Evolutionary conservation across 495 filamentous ascomycete genomes (phyloP), one percentile per base, ranked within the genome.

Genomic region (Elasticomyces elasticus): DNA sequence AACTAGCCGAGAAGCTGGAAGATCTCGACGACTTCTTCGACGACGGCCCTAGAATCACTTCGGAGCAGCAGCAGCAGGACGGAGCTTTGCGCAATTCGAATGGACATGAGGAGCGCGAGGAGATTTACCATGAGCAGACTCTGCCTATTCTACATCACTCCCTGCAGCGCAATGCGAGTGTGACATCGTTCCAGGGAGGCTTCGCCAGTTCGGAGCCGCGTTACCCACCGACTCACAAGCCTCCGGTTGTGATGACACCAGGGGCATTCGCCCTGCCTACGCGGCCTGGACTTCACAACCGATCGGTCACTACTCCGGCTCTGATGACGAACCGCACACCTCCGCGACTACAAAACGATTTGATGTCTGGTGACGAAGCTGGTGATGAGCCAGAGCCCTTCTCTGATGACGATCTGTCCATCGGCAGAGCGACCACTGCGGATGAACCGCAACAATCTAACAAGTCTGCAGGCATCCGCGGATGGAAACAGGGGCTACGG

Each of bases 91-190:
- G 56, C 12, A 30, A 52, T 37, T 27, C 51, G 7, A 52, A 43
- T 17, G 49, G 52, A 15, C 47, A 51, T 31, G 89, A 94, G 54
- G 83, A 81, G 27, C 85, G 82, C 17, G 87, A 89, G 12, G 84
- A 88, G 64, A 74, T 96, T 2, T 97, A 98, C 65, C 90, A 97
- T 64, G 91, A 91, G 63, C 85, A 94, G 62, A 94, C 91, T 12
- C 77, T 90, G 2, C 92, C 92, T 0, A 95, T 98, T 49, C 71
- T 97, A 15, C 82, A 88, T 58, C 87, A 89, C 59, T 90, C 86
- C 0, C 76, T 91, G 28, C 80, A 76, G 12, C 75, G 82, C 19
- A 87, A 83, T 15, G 76, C 79, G 22, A 87, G 83, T 31, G 76
- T 80, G 3, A 79, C 82, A 0, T 92, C 88, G 0, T 91, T 98